A percentile compares a stretch with the other conserved stretches of the same genome.
These are phyloP conservation scores for Apiospora sp. DNA, from an alignment of 2,329 filamentous ascomycete genomes.

Conservation along the genomic window DNA sequence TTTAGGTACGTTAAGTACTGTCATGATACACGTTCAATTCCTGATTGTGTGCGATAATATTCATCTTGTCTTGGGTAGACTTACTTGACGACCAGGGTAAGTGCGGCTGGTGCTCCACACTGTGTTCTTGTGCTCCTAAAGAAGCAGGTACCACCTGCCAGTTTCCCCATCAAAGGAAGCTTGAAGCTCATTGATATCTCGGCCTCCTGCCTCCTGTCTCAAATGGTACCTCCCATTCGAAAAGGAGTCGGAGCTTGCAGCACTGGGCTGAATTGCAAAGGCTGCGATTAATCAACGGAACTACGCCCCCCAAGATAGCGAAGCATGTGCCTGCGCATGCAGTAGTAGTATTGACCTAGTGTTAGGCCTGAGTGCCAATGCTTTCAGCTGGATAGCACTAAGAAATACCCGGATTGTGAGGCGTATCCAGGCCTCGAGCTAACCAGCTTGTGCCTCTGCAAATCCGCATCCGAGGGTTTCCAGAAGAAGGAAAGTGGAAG, in stretches of 20 bases:
- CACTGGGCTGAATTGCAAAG: neutral
- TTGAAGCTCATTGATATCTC: neutral
- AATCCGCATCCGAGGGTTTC: constrained; percentile 9
- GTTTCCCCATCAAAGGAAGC: neutral
- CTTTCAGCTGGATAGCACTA: constrained; percentile 14
- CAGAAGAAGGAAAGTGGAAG: neutral
- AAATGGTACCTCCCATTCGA: neutral
- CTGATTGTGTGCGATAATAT: constrained; percentile 7
- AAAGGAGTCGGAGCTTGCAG: neutral
- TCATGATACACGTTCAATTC: neutral
- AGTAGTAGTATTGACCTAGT: neutral
- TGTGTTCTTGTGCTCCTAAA: neutral
- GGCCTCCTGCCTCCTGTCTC: neutral
- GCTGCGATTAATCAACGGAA: neutral
- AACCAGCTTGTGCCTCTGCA: neutral
- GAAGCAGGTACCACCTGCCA: neutral
- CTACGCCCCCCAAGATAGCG: neutral
- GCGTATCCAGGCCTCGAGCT: neutral
- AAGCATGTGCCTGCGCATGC: constrained; percentile 9
- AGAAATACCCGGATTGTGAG: neutral
- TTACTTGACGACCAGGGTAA: neutral
- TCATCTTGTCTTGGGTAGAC: neutral
- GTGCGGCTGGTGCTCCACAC: neutral
- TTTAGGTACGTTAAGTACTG: neutral
- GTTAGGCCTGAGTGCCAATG: constrained; percentile 12